Evolutionary conservation across 176 grass and related monocot genomes (phyloP), one percentile per base, ranked within the genome.

Genomic region (bread wheat (Triticum aestivum)): DNA sequence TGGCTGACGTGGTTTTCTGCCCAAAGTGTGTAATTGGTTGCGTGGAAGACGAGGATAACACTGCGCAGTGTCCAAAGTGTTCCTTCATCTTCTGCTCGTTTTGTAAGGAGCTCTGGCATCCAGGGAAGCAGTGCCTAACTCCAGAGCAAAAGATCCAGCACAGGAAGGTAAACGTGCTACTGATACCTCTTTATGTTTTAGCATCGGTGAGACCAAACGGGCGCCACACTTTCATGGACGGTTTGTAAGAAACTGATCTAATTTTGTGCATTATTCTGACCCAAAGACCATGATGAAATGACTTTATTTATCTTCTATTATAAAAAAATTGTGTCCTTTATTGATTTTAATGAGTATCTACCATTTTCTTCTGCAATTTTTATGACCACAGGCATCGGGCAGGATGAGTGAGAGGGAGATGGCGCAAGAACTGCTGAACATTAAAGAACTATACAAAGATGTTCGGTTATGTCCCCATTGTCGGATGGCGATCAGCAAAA

Each of bases 1-100:
- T 93, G 92, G 47, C 86, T 47, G 86, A 93, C 70, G 83, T 91
- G 61, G 88, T 77, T 23, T 88, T 91, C 68, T 93, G 92, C 45
- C 88, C 92, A 64, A 84, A 75, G 68, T 93, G 92, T 78, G 89
- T 63, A 21, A 86, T 81, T 11, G 86, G 83, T 49, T 93, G 92
- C 86, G 73, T 93, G 83, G 83, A 86, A 89, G 86, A 91, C 81
- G 86, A 81, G 14, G 84, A 84, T 18, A 85, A 89, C 62, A 73
- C 89, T 63, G 86, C 86, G 0, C 80, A 85, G 38, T 91, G 92
- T 77, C 56, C 89, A 65, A 84, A 94, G 64, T 91, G 92, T 59
- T 81, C 61, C n/a, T 89, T 87, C 79, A 86, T 82, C 42, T 89
- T 94, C 56, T 89, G 92, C 45, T 84, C 86, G 1, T 54, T 91